phyloP scores from a whole-genome alignment of 2,329 filamentous ascomycete species.

The Ophiostoma perfectum region DNA sequence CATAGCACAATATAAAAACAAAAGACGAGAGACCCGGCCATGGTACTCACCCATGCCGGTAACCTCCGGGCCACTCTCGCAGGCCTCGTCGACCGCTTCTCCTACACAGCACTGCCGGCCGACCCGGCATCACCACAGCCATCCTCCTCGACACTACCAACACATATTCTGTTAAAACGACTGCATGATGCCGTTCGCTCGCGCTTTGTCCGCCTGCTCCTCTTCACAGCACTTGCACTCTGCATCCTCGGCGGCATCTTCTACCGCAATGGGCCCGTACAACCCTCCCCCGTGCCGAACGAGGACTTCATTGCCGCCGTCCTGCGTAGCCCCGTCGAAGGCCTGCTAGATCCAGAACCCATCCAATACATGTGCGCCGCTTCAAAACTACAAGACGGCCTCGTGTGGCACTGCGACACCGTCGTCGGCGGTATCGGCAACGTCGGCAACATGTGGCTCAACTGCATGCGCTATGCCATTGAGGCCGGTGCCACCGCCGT shows the following conservation, averaged over 20 bases:
- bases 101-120: slow-evolving; percentile 2
- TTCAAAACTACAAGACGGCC: slow-evolving; percentile 32
- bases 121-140: background rate
- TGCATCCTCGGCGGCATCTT: background rate
- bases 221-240: slow-evolving; percentile 11
- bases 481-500: slow-evolving; percentile 29
- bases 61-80: background rate
- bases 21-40: background rate
- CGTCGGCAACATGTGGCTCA: slow-evolving; percentile 35
- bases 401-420: slow-evolving; percentile 36
- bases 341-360: slow-evolving; percentile 25
- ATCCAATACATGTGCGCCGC: slow-evolving; percentile 30
- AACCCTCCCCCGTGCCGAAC: slow-evolving; percentile 17
- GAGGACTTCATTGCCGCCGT: slow-evolving; percentile 25
- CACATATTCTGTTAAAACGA: background rate
- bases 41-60: background rate
- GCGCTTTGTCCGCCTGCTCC: slow-evolving; percentile 7
- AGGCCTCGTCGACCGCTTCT: background rate
- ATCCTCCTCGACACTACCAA: background rate
- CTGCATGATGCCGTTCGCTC: slow-evolving; percentile 7
- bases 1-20: too few relatives aligned
- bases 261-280: background rate
- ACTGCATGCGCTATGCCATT: slow-evolving; percentile 37
- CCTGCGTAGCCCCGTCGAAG: slow-evolving; percentile 26
- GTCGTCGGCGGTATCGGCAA: slow-evolving; percentile 37